Base-by-base conservation (phyloP, 2,329 filamentous ascomycete species). In the Alternaria triticina region DNA sequence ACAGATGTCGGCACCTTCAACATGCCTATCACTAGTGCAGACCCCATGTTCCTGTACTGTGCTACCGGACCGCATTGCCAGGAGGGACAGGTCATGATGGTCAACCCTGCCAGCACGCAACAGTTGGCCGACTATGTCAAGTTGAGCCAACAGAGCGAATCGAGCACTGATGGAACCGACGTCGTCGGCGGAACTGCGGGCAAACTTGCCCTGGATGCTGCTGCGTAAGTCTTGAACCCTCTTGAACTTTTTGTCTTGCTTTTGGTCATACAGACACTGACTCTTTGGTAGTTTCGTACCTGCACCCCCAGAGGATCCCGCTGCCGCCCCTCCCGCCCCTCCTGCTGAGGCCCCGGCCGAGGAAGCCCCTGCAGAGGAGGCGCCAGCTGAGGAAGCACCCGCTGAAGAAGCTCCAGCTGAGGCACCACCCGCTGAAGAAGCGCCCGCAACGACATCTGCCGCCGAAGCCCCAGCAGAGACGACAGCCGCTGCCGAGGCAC, bases 51-150 rank as follows among this genome's bases (percentile, higher is more conserved):
- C 52, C 23, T 77, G 54, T 77, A 74, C 59, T 77, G 75, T 50
- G 73, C 73, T 1, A 77, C 75, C 0, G 73, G 73, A 9, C 74
- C 74, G 5, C 74, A 77, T 65, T 77, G 74, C 23, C 74, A 77
- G 52, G 43, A 65, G 6, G 74, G 73, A 4, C 73, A 75, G 46
- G 70, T 75, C 27, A 76, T 76, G 73, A 61, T 75, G 9, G 59
- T 76, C 10, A 75, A 75, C 43, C 65, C 74, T 58, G 61, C 60
- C 13, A 70, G 61, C 28, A 59, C 68, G 8, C 65, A 68, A 30
- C 73, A 77, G 57, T 55, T 77, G 10, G 67, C 70, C 3, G 72
- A 74, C 33, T 77, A 76, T 54, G 60, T 68, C 44, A 77, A 77
- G 45, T 28, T 62, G 15, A 70, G 71, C 2, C 72, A 76, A 49